Evolutionary conservation across 345 rosid species (phyloP).

Genomic region (Salix viminalis): DNA sequence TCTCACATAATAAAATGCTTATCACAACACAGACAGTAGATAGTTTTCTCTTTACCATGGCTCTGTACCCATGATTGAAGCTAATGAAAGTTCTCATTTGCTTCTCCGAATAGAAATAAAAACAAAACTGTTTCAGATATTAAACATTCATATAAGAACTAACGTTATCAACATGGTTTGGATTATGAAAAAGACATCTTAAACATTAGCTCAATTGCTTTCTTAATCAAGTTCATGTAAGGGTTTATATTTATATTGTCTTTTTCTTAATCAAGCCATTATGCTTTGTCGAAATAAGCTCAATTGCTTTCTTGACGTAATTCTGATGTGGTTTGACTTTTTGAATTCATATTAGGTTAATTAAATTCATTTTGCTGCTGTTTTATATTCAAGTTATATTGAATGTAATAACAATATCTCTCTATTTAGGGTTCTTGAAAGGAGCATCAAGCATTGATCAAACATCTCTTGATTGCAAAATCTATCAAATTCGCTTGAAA

Average conservation of each 20-base stretch:
- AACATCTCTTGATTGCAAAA: too few species aligned
- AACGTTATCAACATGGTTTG: neutral
- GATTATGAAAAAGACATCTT: neutral
- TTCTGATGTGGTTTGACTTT: neutral
- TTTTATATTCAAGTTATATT: too few species aligned
- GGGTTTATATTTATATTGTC: too few species aligned
- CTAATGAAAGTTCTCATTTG: neutral
- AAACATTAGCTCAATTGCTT: neutral
- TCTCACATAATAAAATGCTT: too few species aligned
- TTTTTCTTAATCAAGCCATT: too few species aligned
- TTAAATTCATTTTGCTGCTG: too few species aligned
- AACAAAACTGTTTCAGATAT: neutral
- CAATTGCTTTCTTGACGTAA: neutral
- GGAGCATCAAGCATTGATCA: too few species aligned
- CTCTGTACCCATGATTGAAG: neutral
- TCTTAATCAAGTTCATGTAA: too few species aligned
- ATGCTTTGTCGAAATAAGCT: neutral
- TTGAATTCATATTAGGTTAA: neutral
- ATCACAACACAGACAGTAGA: neutral
- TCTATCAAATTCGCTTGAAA: too few species aligned
- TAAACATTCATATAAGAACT: neutral
- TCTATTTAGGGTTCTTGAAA: too few species aligned
- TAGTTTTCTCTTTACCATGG: neutral
- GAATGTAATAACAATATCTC: too few species aligned
- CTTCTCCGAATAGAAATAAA: neutral